phyloP scores from a whole-genome alignment of 2,329 filamentous ascomycete species.

The Mycosphaerella sp. region DNA sequence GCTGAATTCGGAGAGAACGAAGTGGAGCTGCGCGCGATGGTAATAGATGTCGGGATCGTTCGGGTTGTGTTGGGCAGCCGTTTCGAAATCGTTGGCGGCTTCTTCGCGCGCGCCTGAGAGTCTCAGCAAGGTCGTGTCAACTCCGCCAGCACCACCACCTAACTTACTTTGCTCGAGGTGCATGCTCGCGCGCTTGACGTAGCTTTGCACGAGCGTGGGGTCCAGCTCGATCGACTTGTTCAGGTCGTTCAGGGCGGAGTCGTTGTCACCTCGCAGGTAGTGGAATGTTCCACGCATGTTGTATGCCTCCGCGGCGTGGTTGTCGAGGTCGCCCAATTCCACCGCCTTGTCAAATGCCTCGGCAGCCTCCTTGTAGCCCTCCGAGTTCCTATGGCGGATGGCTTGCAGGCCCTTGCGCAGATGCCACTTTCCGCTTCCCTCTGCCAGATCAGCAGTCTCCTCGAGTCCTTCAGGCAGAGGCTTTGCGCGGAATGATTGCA shows the following conservation, averaged over 20 bases:
- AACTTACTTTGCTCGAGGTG: slow-evolving; percentile 77
- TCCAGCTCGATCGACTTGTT: slow-evolving; percentile 91
- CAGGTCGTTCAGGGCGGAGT: slow-evolving; percentile 74
- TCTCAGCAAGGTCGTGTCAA: slow-evolving; percentile 30
- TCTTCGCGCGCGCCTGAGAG: slow-evolving; percentile 67
- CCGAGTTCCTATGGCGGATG: slow-evolving; percentile 77
- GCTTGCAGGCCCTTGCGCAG: slow-evolving; percentile 75
- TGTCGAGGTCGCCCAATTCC: slow-evolving; percentile 69
- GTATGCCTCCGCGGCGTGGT: slow-evolving; percentile 84
- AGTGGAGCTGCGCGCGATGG: slow-evolving; percentile 95
- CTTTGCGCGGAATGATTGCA: slow-evolving; percentile 92
- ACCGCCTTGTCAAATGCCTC: slow-evolving; percentile 81
- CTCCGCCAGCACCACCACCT: slow-evolving; percentile 8
- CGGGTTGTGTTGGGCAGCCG: slow-evolving; percentile 75
- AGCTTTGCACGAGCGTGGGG: slow-evolving; percentile 84
- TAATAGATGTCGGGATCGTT: slow-evolving; percentile 97
- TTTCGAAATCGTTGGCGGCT: slow-evolving; percentile 79
- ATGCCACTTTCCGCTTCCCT: slow-evolving; percentile 76
- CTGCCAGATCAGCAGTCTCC: slow-evolving; percentile 67
- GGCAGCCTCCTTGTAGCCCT: slow-evolving; percentile 85
- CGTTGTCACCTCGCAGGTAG: slow-evolving; percentile 83
- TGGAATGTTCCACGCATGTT: slow-evolving; percentile 96
- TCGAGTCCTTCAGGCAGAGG: slow-evolving; percentile 74
- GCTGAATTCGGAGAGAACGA: slow-evolving; percentile 89
- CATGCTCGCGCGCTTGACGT: slow-evolving; percentile 98